Conservation (phyloP, 2,329 filamentous ascomycete genomes). For the Sclerotinia sclerotiorum region DNA sequence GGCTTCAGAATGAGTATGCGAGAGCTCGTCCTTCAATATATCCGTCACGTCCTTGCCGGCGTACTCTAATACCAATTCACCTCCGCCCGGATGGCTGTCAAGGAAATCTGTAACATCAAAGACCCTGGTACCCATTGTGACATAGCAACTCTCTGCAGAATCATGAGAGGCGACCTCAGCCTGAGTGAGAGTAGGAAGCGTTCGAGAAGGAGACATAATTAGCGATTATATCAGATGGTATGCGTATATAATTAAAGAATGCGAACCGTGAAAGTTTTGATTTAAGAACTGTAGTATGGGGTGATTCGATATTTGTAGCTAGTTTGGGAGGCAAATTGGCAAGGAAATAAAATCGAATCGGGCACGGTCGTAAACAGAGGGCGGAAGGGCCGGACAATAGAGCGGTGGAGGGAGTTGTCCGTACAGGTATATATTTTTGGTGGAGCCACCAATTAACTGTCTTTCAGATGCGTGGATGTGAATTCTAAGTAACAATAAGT, state of each 20-base stretch:
- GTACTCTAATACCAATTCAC: slow-evolving; percentile 84
- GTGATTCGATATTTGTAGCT: background rate
- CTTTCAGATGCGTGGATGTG: background rate
- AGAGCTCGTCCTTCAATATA: slow-evolving; percentile 79
- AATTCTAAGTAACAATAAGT: too few species aligned
- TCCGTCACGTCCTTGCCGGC: slow-evolving; percentile 81
- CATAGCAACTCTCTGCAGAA: slow-evolving; percentile 81
- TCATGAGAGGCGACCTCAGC: slow-evolving; percentile 82
- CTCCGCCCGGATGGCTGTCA: slow-evolving; percentile 85
- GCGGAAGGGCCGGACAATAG: slow-evolving; percentile 11
- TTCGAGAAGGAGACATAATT: slow-evolving; percentile 72
- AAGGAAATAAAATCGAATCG: background rate
- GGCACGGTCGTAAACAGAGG: slow-evolving; percentile 7
- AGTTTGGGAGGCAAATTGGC: slow-evolving; percentile 15
- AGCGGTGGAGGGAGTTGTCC: background rate
- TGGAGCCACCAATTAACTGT: background rate
- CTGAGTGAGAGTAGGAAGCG: slow-evolving; percentile 77
- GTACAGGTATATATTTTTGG: too few species aligned
- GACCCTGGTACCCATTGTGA: slow-evolving; percentile 84
- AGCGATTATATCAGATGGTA: background rate
- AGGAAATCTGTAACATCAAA: slow-evolving; percentile 94
- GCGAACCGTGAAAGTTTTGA: background rate
- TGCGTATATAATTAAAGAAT: background rate
- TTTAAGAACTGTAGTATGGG: background rate
- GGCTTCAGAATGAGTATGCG: slow-evolving; percentile 83